Evolutionary conservation across 768 basidiomycete species (phyloP).

Genomic region (Suillus paluster): DNA sequence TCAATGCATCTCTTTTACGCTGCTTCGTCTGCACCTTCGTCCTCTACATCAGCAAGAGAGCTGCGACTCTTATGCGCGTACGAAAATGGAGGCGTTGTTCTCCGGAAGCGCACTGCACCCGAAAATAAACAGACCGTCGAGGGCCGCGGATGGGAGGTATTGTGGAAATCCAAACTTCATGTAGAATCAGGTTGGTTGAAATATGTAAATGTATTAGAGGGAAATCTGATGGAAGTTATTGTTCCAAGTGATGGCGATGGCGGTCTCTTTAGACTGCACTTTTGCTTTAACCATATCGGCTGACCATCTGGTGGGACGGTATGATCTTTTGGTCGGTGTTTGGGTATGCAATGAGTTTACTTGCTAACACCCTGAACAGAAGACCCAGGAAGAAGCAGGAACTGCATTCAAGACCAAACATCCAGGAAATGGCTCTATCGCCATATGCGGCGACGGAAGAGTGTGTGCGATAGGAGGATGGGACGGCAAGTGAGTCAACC

Average conservation of each 20-base stretch:
- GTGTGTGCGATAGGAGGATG: conserved; percentile 91
- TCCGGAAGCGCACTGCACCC: conserved; percentile 54
- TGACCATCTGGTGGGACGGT: conserved; percentile 76
- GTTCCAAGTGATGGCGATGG: conserved; percentile 44
- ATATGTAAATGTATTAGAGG: not conserved
- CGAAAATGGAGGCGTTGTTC: conserved; percentile 85
- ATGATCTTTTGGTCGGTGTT: conserved; percentile 55
- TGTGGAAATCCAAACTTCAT: conserved; percentile 73
- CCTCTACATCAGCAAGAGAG: conserved; percentile 35
- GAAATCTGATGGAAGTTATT: not conserved
- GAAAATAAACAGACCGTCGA: conserved; percentile 54
- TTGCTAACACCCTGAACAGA: conserved; percentile 8
- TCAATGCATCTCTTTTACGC: conserved; percentile 67
- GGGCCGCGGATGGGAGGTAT: conserved; percentile 71
- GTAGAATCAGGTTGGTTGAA: conserved; percentile 66
- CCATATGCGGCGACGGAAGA: conserved; percentile 72
- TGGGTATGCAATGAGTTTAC: conserved; percentile 6
- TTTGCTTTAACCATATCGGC: conserved; percentile 85
- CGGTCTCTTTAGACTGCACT: conserved; percentile 58
- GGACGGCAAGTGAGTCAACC: conserved; percentile 82
- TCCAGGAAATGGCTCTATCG: conserved; percentile 78
- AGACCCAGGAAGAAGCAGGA: conserved; percentile 21
- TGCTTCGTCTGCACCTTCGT: conserved; percentile 34
- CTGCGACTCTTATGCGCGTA: conserved; percentile 76
- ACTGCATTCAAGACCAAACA: conserved; percentile 65